Percentiles rank a stretch among this genome's conserved stretches.
These are phyloP conservation scores for Penicillium antarcticum DNA, from an alignment of 495 filamentous ascomycete genomes.

Conservation along the genomic window DNA sequence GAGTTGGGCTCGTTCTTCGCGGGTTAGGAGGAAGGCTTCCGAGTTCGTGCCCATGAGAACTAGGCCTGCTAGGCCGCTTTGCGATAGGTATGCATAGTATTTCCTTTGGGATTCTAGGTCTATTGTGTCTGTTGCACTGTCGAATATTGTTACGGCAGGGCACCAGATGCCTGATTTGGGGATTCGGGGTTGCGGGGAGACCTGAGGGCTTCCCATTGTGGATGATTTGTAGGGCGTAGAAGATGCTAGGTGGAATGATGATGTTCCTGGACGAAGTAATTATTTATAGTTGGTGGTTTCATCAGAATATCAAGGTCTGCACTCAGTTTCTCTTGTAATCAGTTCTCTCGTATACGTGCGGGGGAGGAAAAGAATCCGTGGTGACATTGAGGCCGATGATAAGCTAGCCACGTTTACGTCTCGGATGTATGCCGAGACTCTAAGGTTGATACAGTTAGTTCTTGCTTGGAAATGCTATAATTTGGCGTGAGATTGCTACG, in stretches of 20 bases:
- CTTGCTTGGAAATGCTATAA: too few species aligned
- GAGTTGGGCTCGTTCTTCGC: slow-evolving; percentile 53
- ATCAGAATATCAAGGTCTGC: too few species aligned
- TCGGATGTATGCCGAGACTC: not conserved
- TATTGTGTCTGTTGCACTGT: slow-evolving; percentile 34
- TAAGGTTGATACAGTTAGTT: too few species aligned
- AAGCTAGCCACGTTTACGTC: not conserved
- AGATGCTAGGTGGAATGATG: too few species aligned
- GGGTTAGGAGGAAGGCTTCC: slow-evolving; percentile 62
- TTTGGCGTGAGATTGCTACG: too few species aligned
- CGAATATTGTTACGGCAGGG: not conserved
- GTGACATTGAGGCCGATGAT: not conserved
- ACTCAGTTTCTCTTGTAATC: too few species aligned
- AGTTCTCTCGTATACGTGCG: not conserved
- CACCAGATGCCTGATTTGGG: not conserved
- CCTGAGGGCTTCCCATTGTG: not conserved
- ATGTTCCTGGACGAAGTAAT: too few species aligned
- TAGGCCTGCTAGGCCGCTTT: slow-evolving; percentile 53
- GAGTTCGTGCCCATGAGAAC: slow-evolving; percentile 64
- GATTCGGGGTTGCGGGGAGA: not conserved
- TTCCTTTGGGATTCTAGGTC: slow-evolving; percentile 44
- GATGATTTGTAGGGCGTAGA: not conserved
- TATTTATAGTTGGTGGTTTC: too few species aligned
- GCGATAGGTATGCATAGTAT: slow-evolving; percentile 57
- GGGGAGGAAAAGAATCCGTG: slow-evolving; percentile 15